Evolutionary conservation across 2,329 filamentous ascomycete species (phyloP).

Genomic region (Trichoderma arundinaceum): DNA sequence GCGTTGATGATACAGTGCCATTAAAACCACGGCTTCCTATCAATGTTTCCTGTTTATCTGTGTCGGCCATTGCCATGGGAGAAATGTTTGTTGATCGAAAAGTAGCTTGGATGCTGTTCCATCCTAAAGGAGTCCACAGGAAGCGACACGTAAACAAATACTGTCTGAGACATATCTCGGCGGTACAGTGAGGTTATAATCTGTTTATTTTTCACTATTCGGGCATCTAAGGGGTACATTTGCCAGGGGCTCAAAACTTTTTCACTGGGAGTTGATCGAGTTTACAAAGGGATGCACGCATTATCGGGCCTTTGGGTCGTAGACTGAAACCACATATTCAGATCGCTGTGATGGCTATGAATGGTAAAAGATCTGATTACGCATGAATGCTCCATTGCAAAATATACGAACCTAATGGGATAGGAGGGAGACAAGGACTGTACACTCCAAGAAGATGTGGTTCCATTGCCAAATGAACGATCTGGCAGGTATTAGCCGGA

Average conservation of each 20-base stretch:
- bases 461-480: background rate
- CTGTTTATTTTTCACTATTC: background rate
- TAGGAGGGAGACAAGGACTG: too few relatives aligned
- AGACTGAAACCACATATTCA: background rate
- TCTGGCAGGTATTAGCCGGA: background rate
- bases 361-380: too few relatives aligned
- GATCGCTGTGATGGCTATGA: background rate
- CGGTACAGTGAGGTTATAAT: background rate
- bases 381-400: too few relatives aligned
- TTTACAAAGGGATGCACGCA: background rate
- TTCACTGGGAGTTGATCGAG: too few relatives aligned
- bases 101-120: background rate
- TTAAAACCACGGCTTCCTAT: background rate
- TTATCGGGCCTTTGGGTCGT: background rate
- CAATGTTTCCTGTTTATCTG: background rate
- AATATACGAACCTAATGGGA: too few relatives aligned
- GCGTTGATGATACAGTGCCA: background rate
- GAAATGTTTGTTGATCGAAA: background rate
- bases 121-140: background rate
- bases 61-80: background rate
- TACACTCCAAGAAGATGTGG: background rate
- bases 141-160: background rate
- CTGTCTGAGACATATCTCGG: constrained; percentile 4
- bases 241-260: background rate
- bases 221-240: background rate